Evolutionary conservation across 495 filamentous ascomycete genomes (phyloP), one percentile per base, ranked within the genome.

Genomic region (Aspergillus sparsus): DNA sequence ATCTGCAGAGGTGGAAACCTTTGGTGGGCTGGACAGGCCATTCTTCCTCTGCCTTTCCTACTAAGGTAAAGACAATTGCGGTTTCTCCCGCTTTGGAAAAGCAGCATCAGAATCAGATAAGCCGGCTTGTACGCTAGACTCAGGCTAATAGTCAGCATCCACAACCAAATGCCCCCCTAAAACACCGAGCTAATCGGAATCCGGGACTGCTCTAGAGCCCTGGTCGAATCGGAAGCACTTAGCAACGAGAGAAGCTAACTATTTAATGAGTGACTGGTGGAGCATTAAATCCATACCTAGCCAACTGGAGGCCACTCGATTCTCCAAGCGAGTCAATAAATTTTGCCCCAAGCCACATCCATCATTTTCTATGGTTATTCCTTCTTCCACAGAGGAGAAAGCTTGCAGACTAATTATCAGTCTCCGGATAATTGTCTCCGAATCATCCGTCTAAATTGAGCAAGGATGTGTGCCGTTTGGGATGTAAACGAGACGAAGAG

Each of bases 281-380:
- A 41, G 45, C 10, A 47, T 9, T 52, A 49, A 58, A 42, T 58
- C 35, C 7, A 7, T 42, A 11, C 39, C 47, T 18, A 52, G 39
- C 37, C 37, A 53, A 39, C 37, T 36, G 57, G 49, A 32, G 53
- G 37, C 57, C 27, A 18, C 44, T 18, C n/a, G 18, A 16, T 16
- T 15, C 16, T 35, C 39, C 21, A 53, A 49, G 37, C 37, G 8
- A 42, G 21, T 53, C 31, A 53, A 59, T 45, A 59, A 18, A 21
- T 18, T 8, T 21, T 47, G 44, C 15, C 16, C 44, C 10, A 7
- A 9, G 16, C 9, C 13, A 15, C 44, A 47, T 47, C 15, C n/a
- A 47, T 18, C 44, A 47, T 10, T 47, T 10, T 18, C n/a, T 18
- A 21, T 18, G 15, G 44, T 16, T 7, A 47, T 9, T 9, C 27